Evolutionary conservation across 2,329 filamentous ascomycete genomes (phyloP), one percentile per base, ranked within the genome.

Genomic region (Domatiomyces globalis): DNA sequence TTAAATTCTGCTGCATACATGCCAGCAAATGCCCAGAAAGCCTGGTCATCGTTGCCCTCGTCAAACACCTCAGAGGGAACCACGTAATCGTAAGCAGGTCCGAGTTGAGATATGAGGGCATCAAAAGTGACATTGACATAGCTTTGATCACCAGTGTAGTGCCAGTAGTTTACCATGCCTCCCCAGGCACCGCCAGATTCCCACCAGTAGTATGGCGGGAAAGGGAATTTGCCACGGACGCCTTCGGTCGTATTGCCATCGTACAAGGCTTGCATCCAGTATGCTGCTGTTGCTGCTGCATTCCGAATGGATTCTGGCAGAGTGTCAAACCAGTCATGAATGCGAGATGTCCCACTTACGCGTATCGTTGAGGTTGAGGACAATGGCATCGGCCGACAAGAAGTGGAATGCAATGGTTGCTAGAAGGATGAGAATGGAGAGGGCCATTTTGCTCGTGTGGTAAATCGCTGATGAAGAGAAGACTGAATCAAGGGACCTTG

Each of bases 141-240:
- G 50, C 69, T 58, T 2, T 72, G 61, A 63, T 86, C 82, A 43
- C 74, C 71, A 1, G 82, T 85, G 62, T 76, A 79, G 62, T 83
- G 74, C 55, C 79, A 84, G 63, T 86, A 85, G 64, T 85, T 80
- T 27, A 85, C 66, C 72, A 86, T 75, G 33, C 75, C 70, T n/a
- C 80, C 80, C 74, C 80, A 83, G 52, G 81, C 72, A 6, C 79
- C 79, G 47, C 81, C 81, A 36, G 73, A 71, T 58, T 81, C 75
- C 80, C 80, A 83, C 77, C 56, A 81, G 79, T 73, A 83, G 84
- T 68, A 87, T 72, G 8, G 80, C 78, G 49, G 80, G 78, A 83
- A 83, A 2, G 80, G 78, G 29, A 88, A 69, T 51, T 75, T 67
- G 46, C 76, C 76, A 7, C 74, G 74, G 18, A 72, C 72, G 7